Percentiles rank a stretch among this genome's conserved stretches.
Conservation (phyloP, 129 eudicot species). For the Centrapalus pauciflorus region DNA sequence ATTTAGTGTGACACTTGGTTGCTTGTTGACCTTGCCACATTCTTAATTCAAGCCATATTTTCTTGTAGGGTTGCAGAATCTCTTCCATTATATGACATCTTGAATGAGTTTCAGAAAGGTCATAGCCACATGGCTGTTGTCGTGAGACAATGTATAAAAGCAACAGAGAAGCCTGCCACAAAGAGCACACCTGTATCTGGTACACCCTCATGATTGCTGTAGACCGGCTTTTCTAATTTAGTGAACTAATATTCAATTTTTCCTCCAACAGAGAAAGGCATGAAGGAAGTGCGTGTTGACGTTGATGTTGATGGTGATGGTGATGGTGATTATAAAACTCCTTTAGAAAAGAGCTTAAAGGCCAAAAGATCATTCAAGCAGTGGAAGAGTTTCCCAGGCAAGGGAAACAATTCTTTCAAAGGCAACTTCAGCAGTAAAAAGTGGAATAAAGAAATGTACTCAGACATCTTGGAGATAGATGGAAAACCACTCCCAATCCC, state of each 20-base stretch:
- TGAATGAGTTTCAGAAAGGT: conserved; percentile 95
- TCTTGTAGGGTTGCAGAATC: conserved; percentile 69
- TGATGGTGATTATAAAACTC: conserved; percentile 38
- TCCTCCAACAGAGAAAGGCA: conserved; percentile 17
- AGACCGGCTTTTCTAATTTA: not conserved
- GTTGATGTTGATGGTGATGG: too few species aligned
- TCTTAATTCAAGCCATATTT: not conserved
- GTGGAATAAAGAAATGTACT: conserved; percentile 70
- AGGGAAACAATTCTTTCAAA: conserved; percentile 51
- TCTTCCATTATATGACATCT: conserved; percentile 79
- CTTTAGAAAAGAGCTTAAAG: conserved; percentile 43
- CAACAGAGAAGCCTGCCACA: conserved; percentile 21
- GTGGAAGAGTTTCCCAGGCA: conserved; percentile 86
- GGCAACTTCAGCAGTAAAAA: conserved; percentile 58
- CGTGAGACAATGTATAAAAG: conserved; percentile 40
- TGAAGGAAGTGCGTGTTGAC: conserved; percentile 60
- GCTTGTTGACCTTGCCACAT: not conserved
- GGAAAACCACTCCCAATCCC: conserved; percentile 64
- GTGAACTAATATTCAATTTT: not conserved
- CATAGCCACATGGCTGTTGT: conserved; percentile 98
- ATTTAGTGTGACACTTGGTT: not conserved
- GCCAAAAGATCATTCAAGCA: conserved; percentile 55
- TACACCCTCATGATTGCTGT: conserved; percentile 8
- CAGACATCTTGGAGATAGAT: conserved; percentile 70
- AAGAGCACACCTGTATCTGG: conserved; percentile 30